Conservation (phyloP, 352 stramenopile species). For the Pythium grandisporangium region DNA sequence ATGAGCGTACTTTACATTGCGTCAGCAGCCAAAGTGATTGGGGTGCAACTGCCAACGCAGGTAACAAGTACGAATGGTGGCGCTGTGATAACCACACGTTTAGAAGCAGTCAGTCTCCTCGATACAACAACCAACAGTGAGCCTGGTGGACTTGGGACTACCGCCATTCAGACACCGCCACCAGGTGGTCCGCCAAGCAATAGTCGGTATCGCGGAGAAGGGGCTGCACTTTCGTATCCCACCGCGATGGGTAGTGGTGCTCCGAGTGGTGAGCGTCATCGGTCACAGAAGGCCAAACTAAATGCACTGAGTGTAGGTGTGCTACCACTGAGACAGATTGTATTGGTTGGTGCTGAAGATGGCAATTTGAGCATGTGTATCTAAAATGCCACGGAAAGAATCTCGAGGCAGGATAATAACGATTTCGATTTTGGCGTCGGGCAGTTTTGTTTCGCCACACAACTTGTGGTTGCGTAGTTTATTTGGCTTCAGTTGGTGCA, state of each 20-base stretch:
- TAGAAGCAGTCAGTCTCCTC: slow-evolving; percentile 43
- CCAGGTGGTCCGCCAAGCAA: background rate
- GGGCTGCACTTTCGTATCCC: too few species aligned
- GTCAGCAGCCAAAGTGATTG: slow-evolving; percentile 25
- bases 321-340: slow-evolving; percentile 45
- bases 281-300: slow-evolving; percentile 39
- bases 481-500: background rate
- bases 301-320: slow-evolving; percentile 27
- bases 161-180: background rate
- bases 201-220: too few species aligned
- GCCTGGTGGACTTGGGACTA: too few species aligned
- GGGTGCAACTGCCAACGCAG: slow-evolving; percentile 27
- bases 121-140: too few species aligned
- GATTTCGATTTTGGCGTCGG: too few species aligned
- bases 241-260: too few species aligned
- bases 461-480: too few species aligned
- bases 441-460: too few species aligned
- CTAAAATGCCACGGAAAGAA: too few species aligned
- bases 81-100: slow-evolving; percentile 13
- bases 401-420: too few species aligned
- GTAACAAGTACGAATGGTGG: slow-evolving; percentile 1
- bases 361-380: slow-evolving; percentile 8
- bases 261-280: slow-evolving; percentile 8
- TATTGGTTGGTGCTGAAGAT: slow-evolving; percentile 56
- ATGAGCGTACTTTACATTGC: slow-evolving; percentile 36